These are phyloP conservation scores for Fusarium sp. DNA, from an alignment of 2,329 filamentous ascomycete genomes.

Conservation along the genomic window DNA sequence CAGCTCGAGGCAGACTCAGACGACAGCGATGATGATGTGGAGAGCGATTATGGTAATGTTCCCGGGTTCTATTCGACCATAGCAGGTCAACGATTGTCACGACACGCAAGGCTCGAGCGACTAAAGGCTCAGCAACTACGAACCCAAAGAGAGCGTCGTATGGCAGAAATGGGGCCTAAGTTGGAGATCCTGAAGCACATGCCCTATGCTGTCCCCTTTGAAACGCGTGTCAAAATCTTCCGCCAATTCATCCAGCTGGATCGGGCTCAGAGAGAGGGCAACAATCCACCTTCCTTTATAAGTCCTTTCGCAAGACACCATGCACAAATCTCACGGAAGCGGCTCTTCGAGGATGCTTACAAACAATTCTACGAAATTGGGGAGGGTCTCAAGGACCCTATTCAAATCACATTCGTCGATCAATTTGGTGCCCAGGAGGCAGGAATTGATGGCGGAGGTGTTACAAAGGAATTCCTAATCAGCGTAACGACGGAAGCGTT, in stretches of 20 bases:
- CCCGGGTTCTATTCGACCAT: constrained; percentile 48
- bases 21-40: constrained; percentile 52
- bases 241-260: constrained; percentile 90
- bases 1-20: constrained; percentile 66
- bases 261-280: constrained; percentile 44
- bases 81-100: constrained; percentile 69
- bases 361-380: constrained; percentile 83
- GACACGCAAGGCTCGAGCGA: constrained; percentile 72
- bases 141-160: constrained; percentile 73
- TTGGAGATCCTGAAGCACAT: constrained; percentile 94
- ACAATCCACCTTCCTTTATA: constrained; percentile 12
- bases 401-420: constrained; percentile 96
- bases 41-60: constrained; percentile 48
- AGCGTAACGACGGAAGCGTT: constrained; percentile 90
- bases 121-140: constrained; percentile 73
- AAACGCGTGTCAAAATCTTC: constrained; percentile 91
- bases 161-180: constrained; percentile 84
- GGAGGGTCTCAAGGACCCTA: constrained; percentile 89
- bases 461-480: constrained; percentile 96
- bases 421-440: constrained; percentile 88
- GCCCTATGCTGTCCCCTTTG: constrained; percentile 96
- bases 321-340: constrained; percentile 81
- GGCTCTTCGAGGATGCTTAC: constrained; percentile 87
- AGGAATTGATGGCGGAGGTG: constrained; percentile 95
- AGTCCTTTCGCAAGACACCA: constrained; percentile 69